Base-by-base conservation (phyloP, 2,329 filamentous ascomycete genomes). In the Colletotrichum tabaci region DNA sequence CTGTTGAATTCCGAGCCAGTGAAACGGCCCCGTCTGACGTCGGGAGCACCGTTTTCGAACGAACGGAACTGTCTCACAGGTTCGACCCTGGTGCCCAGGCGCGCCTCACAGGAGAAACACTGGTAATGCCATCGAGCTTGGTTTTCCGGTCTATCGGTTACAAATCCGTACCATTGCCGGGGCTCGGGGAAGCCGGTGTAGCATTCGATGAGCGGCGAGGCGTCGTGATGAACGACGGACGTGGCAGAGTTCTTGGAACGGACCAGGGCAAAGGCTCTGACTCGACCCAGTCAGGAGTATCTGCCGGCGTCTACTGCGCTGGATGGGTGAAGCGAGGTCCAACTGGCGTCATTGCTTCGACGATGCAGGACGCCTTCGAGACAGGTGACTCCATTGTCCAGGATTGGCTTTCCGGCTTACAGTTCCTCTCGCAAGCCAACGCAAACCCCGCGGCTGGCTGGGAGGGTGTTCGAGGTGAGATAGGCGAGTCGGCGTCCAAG, bases 71-170 rank as follows among this genome's bases (percentile, higher is more conserved):
- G 47, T 83, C 84, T 1, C 86, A 89, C 76, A 87, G 78, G 70
- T 90, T 87, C 82, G 88, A 86, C 79, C 85, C 87, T 18, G 75
- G 81, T 52, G 85, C 88, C 10, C 82, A 85, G 63, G 84, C 87
- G 16, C 79, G 82, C 4, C 79, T 83, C 15, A 90, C 87, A 0
- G 87, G 85, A 0, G 83, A 89, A 71, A 83, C 82, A 2, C 70
- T 87, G 3, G 80, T 86, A 4, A 76, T 97, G 6, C 86, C 89
- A 0, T 91, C 94, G 0, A 87, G 91, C 7, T 79, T 96, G 4
- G 95, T 94, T 18, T 98, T 99, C 83, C 91, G 95, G 21, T 97
- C 94, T n/a, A 95, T 99, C 53, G 96, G 96, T 8, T 99, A 99
- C 84, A 94, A 94, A 76, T 95, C 95, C 0, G 87, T 92, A 42